Evolutionary conservation across 306 rosid species (phyloP), one percentile per base, ranked within the genome.

Genomic region (Dryas drummondii): DNA sequence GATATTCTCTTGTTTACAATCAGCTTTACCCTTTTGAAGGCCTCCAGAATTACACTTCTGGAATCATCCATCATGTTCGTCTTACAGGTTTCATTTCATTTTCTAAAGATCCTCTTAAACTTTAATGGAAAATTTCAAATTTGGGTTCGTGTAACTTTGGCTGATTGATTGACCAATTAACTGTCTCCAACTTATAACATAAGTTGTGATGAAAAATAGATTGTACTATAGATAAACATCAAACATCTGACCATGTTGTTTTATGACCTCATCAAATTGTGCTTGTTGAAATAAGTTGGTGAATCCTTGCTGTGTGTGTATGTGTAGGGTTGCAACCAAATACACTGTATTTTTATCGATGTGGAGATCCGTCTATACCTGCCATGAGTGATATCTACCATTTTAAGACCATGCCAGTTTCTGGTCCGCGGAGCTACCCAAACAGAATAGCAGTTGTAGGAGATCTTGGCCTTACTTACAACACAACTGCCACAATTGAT

Each of bases 381-480:
- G 87, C 89, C 64, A 79, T 90, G 91, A 92, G 94, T 66, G 80
- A 79, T 45, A 77, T 83, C 48, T 44, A 78, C 82, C 67, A 83
- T 76, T 92, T 88, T 83, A 87, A 83, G 81, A 87, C 94, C 49
- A 90, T 90, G 96, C 92, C 96, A 57, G 63, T 79, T 64, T 82
- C 96, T 53, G 84, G 79, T 76, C 89, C 83, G 4, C 52, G 15
- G 76, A 90, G 87, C 77, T 93, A 93, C 78, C 94, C 98, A 0
- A 72, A 53, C 54, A 84, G 87, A 79, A 75, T 90, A 71, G 94
- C 91, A 5, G 68, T 93, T 63, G 89, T 86, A 49, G 96, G 98
- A 75, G 98, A 90, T 82, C 98, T 93, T 81, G 98, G 98, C 69
- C 96, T 93, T 68, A 93, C 98, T 45, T 87, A 86, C 84, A 93